Evolutionary conservation across 352 stramenopile species (phyloP).

Genomic region (Phytophthora constricta): DNA sequence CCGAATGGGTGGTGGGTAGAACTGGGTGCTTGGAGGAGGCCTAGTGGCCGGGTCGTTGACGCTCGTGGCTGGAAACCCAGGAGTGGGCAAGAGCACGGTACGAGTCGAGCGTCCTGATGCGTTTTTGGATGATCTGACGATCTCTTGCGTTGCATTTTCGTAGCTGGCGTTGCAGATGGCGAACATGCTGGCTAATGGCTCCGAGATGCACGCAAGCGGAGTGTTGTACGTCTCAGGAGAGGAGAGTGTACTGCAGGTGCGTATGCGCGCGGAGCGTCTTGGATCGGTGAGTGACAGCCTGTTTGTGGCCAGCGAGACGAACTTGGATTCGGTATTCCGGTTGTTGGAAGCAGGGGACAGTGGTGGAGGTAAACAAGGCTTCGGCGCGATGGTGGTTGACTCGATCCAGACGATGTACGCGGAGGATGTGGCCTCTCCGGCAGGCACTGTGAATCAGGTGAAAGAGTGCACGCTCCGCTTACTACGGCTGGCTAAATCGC

Average conservation of each 20-base stretch:
- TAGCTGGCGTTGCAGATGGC: slow-evolving; percentile 94
- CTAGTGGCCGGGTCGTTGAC: slow-evolving; percentile 95
- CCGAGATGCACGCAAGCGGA: slow-evolving; percentile 33
- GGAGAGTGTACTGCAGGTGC: slow-evolving; percentile 96
- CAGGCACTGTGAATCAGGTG: slow-evolving; percentile 93
- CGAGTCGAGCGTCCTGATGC: neutral
- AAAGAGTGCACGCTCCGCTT: slow-evolving; percentile 95
- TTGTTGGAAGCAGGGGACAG: slow-evolving; percentile 51
- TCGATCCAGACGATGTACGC: slow-evolving; percentile 97
- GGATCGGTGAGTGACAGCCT: slow-evolving; percentile 68
- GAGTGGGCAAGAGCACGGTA: slow-evolving; percentile 93
- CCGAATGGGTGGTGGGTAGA: slow-evolving; percentile 61
- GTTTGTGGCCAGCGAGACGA: slow-evolving; percentile 87
- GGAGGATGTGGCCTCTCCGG: slow-evolving; percentile 77
- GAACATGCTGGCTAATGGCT: slow-evolving; percentile 73
- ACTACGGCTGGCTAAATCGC: slow-evolving; percentile 93
- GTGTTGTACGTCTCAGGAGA: slow-evolving; percentile 97
- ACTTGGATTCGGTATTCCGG: slow-evolving; percentile 76
- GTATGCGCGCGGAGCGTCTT: slow-evolving; percentile 90
- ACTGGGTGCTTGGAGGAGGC: slow-evolving; percentile 96
- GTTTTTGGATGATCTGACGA: slow-evolving; percentile 1
- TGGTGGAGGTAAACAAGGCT: slow-evolving; percentile 26
- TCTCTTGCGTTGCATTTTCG: slow-evolving; percentile 3
- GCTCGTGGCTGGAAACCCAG: slow-evolving; percentile 95
- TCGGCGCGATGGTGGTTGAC: slow-evolving; percentile 92